Conservation (phyloP, 768 basidiomycete species). For the Melanogaster broomeanus region DNA sequence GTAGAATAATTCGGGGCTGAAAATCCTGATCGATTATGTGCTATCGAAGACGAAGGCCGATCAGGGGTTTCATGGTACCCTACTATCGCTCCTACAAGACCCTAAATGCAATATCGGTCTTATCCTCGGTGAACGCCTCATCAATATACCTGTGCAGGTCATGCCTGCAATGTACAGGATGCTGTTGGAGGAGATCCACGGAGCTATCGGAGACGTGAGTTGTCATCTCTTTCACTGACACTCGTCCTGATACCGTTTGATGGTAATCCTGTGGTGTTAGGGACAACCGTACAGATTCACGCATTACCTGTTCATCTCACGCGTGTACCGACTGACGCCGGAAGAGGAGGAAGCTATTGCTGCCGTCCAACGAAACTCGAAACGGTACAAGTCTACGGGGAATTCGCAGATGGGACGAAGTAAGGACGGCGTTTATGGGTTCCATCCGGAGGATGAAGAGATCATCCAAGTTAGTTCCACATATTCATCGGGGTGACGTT, state of each 20-base stretch:
- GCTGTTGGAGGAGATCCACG: conserved; percentile 80
- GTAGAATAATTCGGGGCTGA: conserved; percentile 74
- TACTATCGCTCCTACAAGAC: conserved; percentile 42
- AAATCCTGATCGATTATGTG: conserved; percentile 69
- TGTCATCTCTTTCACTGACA: neutral
- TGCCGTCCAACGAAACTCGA: conserved; percentile 42
- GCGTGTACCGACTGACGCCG: conserved; percentile 72
- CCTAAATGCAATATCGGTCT: conserved; percentile 67
- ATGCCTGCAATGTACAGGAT: conserved; percentile 92
- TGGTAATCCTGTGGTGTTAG: conserved; percentile 21
- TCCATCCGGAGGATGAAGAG: conserved; percentile 85
- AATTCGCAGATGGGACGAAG: conserved; percentile 19
- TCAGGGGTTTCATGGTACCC: conserved; percentile 49
- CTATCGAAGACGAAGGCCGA: conserved; percentile 58
- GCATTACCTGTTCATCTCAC: conserved; percentile 75
- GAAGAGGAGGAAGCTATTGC: conserved; percentile 60
- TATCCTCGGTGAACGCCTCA: conserved; percentile 82
- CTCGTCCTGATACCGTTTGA: conserved; percentile 12
- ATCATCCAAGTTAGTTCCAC: conserved; percentile 55
- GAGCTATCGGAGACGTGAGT: conserved; percentile 66
- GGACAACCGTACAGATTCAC: conserved; percentile 69
- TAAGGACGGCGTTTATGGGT: conserved; percentile 63
- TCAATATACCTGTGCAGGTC: conserved; percentile 96
- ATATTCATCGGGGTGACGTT: neutral
- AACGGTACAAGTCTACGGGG: conserved; percentile 35